Conservation (phyloP, 768 basidiomycete genomes). For the Boletus fagicola region DNA sequence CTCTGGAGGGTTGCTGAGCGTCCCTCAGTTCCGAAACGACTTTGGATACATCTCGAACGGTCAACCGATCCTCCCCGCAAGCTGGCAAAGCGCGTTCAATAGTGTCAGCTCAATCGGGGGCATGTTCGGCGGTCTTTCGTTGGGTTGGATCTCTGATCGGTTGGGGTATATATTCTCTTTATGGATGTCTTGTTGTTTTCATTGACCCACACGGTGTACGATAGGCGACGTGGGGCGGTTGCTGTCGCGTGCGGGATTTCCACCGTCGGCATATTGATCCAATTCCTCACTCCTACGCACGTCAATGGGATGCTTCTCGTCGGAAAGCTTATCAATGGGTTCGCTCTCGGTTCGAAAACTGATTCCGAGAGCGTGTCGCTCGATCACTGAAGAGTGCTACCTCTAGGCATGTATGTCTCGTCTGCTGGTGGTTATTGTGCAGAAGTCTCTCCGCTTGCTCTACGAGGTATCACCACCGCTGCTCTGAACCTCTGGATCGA, state of each 20-base stretch:
- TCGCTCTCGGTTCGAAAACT: slow-evolving; percentile 21
- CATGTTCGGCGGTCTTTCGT: slow-evolving; percentile 27
- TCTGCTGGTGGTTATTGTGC: slow-evolving; percentile 27
- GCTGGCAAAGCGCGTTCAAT: slow-evolving; percentile 31
- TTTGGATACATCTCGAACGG: slow-evolving; percentile 18
- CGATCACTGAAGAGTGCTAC: not conserved
- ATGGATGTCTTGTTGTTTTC: not conserved
- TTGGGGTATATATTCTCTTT: slow-evolving; percentile 13
- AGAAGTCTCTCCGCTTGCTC: slow-evolving; percentile 29
- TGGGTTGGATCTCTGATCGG: slow-evolving; percentile 24
- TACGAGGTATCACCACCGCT: slow-evolving; percentile 27
- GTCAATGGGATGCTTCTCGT: slow-evolving; percentile 25
- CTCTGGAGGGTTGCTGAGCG: slow-evolving; percentile 21
- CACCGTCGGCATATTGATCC: slow-evolving; percentile 22
- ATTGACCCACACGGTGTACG: not conserved
- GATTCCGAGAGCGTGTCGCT: too few species aligned
- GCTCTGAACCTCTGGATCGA: slow-evolving; percentile 27
- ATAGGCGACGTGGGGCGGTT: slow-evolving; percentile 27
- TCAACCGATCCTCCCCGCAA: slow-evolving; percentile 20
- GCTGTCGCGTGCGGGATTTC: slow-evolving; percentile 22
- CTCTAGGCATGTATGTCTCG: slow-evolving; percentile 25
- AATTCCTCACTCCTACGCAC: slow-evolving; percentile 26
- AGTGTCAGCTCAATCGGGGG: slow-evolving; percentile 25
- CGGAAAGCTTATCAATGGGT: slow-evolving; percentile 27
- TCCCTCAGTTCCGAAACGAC: slow-evolving; percentile 26